These are phyloP conservation scores for Asterophora parasitica DNA, from an alignment of 768 basidiomycete species.

Conservation along the genomic window DNA sequence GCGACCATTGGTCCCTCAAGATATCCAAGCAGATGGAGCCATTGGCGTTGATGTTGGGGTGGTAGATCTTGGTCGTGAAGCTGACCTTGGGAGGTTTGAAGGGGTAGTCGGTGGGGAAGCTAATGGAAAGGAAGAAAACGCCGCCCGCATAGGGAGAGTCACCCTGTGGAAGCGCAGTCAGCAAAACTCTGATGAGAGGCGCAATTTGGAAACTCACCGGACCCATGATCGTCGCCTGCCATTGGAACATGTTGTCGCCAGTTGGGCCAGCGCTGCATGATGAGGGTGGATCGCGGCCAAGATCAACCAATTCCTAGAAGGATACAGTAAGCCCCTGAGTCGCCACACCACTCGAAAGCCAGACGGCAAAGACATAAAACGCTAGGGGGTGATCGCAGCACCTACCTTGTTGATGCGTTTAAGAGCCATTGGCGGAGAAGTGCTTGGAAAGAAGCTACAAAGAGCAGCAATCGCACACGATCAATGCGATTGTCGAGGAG, in stretches of 20 bases:
- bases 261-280: constrained; percentile 99
- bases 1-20: constrained; percentile 98
- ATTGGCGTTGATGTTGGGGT: constrained; percentile 99
- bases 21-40: constrained; percentile 99
- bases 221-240: constrained; percentile 99
- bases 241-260: constrained; percentile 97
- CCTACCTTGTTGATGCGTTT: constrained; percentile 99
- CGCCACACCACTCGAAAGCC: constrained; percentile 6
- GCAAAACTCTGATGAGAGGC: constrained; percentile 20
- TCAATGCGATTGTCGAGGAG: constrained; percentile 28
- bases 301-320: constrained; percentile 93
- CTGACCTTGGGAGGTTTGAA: constrained; percentile 99
- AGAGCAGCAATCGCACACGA: constrained; percentile 38
- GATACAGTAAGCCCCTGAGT: constrained; percentile 19
- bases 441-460: constrained; percentile 25
- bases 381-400: constrained; percentile 5
- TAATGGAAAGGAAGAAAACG: constrained; percentile 96
- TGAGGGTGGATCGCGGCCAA: constrained; percentile 98
- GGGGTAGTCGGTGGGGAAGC: constrained; percentile 96
- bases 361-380: constrained; percentile 7
- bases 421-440: constrained; percentile 69
- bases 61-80: constrained; percentile 99
- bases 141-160: constrained; percentile 99
- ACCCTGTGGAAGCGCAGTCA: constrained; percentile 47
- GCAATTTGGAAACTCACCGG: constrained; percentile 59